Evolutionary conservation across 306 rosid genomes (phyloP).

Genomic region (Prunus fruticosa): DNA sequence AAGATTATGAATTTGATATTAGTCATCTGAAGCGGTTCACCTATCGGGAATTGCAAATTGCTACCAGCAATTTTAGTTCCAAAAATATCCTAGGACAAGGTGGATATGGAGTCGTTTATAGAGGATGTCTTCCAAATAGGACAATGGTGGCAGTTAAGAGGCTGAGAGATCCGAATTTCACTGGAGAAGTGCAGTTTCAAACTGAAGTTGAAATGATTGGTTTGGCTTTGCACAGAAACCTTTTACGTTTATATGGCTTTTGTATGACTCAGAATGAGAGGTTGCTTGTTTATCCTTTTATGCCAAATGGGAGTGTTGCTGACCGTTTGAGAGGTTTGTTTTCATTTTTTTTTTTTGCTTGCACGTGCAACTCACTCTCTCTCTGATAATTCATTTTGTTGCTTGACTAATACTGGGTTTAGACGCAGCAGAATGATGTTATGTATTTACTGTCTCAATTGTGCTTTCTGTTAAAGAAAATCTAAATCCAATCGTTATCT

Average conservation of each 20-base stretch:
- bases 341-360: background rate
- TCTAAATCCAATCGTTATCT: background rate
- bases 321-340: constrained; percentile 95
- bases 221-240: constrained; percentile 92
- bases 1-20: constrained; percentile 80
- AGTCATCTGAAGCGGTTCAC: constrained; percentile 87
- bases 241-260: constrained; percentile 78
- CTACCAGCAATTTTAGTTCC: constrained; percentile 77
- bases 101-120: constrained; percentile 92
- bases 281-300: constrained; percentile 86
- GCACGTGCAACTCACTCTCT: background rate
- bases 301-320: constrained; percentile 96
- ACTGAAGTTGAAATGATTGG: constrained; percentile 99
- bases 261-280: constrained; percentile 89
- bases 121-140: constrained; percentile 84
- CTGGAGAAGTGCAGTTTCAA: constrained; percentile 97
- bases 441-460: background rate
- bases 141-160: constrained; percentile 88
- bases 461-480: background rate
- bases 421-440: background rate
- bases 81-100: constrained; percentile 89
- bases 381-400: background rate
- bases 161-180: constrained; percentile 89
- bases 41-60: constrained; percentile 80
- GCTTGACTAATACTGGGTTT: background rate